phyloP scores from a whole-genome alignment of 2,329 filamentous ascomycete genomes.

The Pyricularia sp. region DNA sequence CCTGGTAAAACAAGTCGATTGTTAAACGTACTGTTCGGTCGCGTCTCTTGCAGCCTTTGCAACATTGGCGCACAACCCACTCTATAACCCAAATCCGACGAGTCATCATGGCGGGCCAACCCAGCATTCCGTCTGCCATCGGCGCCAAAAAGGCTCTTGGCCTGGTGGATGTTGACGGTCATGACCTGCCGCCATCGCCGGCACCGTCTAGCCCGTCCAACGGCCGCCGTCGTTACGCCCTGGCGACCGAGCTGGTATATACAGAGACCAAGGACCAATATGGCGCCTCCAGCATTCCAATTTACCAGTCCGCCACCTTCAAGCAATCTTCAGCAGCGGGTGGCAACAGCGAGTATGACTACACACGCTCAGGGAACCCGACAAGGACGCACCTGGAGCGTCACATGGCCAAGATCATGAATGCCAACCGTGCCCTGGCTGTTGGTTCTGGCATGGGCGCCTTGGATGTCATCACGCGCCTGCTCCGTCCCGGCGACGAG shows the following conservation, averaged over 20 bases:
- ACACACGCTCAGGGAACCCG: conserved; percentile 93
- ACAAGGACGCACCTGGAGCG: conserved; percentile 92
- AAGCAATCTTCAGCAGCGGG: conserved; percentile 76
- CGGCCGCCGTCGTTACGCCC: conserved; percentile 71
- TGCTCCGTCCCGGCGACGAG: conserved; percentile 85
- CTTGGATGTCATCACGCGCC: conserved; percentile 84
- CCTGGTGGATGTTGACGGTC: conserved; percentile 66
- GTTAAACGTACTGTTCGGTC: background rate
- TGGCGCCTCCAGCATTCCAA: conserved; percentile 88
- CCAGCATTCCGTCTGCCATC: conserved; percentile 1
- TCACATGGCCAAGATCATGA: conserved; percentile 98
- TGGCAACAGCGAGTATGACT: conserved; percentile 79
- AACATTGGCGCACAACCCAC: background rate
- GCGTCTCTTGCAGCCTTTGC: background rate
- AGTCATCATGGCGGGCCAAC: conserved; percentile 1
- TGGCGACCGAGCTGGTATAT: conserved; percentile 93
- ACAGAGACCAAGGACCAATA: conserved; percentile 96
- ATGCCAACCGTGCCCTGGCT: conserved; percentile 76
- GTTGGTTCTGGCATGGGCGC: conserved; percentile 97
- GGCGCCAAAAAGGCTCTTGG: conserved; percentile 3
- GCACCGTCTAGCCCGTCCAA: conserved; percentile 82
- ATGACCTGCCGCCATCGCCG: conserved; percentile 79
- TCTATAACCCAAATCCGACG: background rate
- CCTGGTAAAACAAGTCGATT: background rate
- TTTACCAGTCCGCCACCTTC: conserved; percentile 98